phyloP scores from a whole-genome alignment of 139 green algal genomes.

The Zygnema circumcarinatum region DNA sequence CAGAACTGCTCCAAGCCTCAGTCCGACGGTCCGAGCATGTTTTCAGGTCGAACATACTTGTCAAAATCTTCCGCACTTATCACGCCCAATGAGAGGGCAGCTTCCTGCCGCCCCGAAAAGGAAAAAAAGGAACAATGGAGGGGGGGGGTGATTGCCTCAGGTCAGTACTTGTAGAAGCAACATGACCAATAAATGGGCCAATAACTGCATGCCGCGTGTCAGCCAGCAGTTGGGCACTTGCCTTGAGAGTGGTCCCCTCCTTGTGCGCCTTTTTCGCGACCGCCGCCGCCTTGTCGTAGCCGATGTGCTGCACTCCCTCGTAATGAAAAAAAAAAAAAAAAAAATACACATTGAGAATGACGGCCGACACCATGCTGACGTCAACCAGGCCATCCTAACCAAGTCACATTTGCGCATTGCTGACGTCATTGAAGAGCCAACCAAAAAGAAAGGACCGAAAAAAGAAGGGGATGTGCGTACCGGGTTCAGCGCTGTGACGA shows the following conservation, averaged over 20 bases:
- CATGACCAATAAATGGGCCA: no score
- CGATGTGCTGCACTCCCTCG: conserved; percentile 68
- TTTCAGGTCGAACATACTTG: conserved; percentile 84
- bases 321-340: conserved; percentile 55
- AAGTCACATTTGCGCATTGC: no score
- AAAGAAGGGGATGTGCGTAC: conserved; percentile 4
- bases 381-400: no score
- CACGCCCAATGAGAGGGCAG: conserved; percentile 77
- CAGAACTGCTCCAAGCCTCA: no score
- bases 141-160: neutral
- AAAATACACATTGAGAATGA: neutral
- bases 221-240: conserved; percentile 15
- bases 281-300: conserved; percentile 94
- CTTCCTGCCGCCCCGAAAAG: conserved; percentile 64
- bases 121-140: conserved; percentile 19
- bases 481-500: conserved; percentile 94
- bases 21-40: conserved; percentile 74
- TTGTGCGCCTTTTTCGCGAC: conserved; percentile 96
- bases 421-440: no score
- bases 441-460: neutral
- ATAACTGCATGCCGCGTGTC: neutral
- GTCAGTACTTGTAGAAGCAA: conserved; percentile 11
- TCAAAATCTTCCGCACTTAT: conserved; percentile 85
- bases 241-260: conserved; percentile 76
- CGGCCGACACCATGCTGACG: no score